phyloP scores from a whole-genome alignment of 2,329 filamentous ascomycete genomes.

The Sporothrix brasiliensis region DNA sequence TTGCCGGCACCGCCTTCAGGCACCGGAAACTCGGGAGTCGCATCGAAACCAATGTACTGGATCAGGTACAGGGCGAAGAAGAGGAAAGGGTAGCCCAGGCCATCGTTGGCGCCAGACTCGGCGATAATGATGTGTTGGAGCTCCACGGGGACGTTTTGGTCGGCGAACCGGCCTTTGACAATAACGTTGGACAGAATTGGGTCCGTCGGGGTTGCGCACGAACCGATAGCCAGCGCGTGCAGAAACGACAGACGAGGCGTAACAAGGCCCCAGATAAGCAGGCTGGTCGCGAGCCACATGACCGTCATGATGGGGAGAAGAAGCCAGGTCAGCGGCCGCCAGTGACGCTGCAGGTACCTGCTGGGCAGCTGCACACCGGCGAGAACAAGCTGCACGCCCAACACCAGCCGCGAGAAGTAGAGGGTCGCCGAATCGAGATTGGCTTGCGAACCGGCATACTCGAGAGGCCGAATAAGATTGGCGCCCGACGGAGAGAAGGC shows the following conservation, averaged over 20 bases:
- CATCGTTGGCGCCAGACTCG: conserved; percentile 88
- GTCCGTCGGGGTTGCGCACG: conserved; percentile 91
- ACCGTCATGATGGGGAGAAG: conserved; percentile 80
- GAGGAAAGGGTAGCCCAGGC: conserved; percentile 84
- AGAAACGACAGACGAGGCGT: conserved; percentile 68
- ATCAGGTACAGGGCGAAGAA: conserved; percentile 84
- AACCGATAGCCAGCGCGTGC: conserved; percentile 76
- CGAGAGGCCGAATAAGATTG: conserved; percentile 72
- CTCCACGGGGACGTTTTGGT: conserved; percentile 81
- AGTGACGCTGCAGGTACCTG: conserved; percentile 77
- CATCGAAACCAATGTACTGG: conserved; percentile 68
- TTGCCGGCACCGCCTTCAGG: conserved; percentile 59
- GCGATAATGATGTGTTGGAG: conserved; percentile 79
- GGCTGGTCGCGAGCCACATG: conserved; percentile 85
- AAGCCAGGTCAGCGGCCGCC: conserved; percentile 72
- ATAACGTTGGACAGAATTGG: conserved; percentile 86
- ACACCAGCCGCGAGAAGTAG: conserved; percentile 81
- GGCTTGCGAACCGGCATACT: conserved; percentile 65
- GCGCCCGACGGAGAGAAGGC: conserved; percentile 76
- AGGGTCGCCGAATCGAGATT: conserved; percentile 74
- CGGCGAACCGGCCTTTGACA: conserved; percentile 77
- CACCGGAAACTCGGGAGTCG: conserved; percentile 52
- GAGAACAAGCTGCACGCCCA: conserved; percentile 87
- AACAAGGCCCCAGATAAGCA: conserved; percentile 76
- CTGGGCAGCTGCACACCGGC: conserved; percentile 86